These are phyloP conservation scores for Neopestalotiopsis rosae DNA, from an alignment of 2,329 filamentous ascomycete genomes.

Conservation along the genomic window DNA sequence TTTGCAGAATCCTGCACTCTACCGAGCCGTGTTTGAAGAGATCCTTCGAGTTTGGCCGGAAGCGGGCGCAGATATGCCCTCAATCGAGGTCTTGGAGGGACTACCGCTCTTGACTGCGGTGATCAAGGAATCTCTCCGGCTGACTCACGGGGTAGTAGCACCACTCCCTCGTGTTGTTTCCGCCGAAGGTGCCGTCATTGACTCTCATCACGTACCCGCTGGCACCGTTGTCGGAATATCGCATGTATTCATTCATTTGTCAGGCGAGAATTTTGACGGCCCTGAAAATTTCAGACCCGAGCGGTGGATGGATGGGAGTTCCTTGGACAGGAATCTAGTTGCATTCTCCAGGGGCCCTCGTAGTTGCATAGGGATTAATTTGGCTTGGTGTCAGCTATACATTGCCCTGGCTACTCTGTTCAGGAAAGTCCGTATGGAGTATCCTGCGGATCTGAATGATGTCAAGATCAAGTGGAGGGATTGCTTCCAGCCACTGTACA, in stretches of 20 bases:
- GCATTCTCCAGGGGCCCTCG: constrained; percentile 19
- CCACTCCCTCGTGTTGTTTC: constrained; percentile 13
- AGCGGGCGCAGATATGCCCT: constrained; percentile 32
- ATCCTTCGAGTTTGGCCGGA: constrained; percentile 42
- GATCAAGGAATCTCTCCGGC: constrained; percentile 18
- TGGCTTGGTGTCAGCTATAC: constrained; percentile 17
- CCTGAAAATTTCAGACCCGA: constrained; percentile 16
- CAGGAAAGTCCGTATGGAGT: constrained; percentile 7
- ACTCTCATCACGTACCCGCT: constrained; percentile 4
- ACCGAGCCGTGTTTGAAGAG: constrained; percentile 43
- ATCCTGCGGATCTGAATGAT: constrained; percentile 4
- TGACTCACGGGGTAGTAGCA: constrained; percentile 13
- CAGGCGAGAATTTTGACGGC: constrained; percentile 7
- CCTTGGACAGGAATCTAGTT: constrained; percentile 1
- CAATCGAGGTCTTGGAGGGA: constrained; percentile 19
- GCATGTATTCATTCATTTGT: constrained; percentile 13
- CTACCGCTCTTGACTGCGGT: constrained; percentile 14
- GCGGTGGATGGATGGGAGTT: constrained; percentile 7
- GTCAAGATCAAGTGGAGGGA: constrained; percentile 6
- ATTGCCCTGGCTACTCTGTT: constrained; percentile 11
- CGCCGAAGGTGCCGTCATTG: constrained; percentile 7
- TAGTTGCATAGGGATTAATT: constrained; percentile 15
- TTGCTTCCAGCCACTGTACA: constrained; percentile 6
- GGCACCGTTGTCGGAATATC: constrained; percentile 19
- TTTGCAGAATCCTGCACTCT: constrained; percentile 37